phyloP scores from a whole-genome alignment of 371 early-diverging fungal genomes.

The Zychaea mexicana region DNA sequence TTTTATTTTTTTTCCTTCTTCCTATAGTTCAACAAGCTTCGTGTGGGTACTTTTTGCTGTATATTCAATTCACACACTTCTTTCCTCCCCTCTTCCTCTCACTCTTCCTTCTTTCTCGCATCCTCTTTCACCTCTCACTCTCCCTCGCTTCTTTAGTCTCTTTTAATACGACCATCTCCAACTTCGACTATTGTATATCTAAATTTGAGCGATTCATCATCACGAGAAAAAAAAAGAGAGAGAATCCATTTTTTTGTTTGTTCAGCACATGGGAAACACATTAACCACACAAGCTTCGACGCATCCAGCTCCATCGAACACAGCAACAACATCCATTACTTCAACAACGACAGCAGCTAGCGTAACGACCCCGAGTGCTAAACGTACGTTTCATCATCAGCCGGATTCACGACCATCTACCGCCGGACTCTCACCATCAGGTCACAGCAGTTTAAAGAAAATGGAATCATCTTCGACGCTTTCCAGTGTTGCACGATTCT shows the following conservation, averaged over 20 bases:
- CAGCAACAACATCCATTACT: no score
- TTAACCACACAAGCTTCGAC: slow-evolving; percentile 12
- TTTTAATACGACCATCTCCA: not conserved
- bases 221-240: not conserved
- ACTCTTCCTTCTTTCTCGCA: not conserved
- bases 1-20: not conserved
- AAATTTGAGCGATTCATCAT: not conserved
- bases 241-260: not conserved
- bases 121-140: not conserved
- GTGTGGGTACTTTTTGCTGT: no score
- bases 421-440: slow-evolving; percentile 24
- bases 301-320: slow-evolving; percentile 7
- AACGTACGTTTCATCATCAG: slow-evolving; percentile 13
- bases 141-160: not conserved
- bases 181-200: not conserved
- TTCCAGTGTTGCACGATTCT: slow-evolving; percentile 37
- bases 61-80: not conserved
- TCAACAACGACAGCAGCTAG: no score
- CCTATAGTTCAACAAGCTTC: not conserved
- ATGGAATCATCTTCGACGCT: slow-evolving; percentile 43
- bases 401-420: slow-evolving; percentile 38
- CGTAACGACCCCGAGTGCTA: not conserved
- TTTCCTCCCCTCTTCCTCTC: not conserved
- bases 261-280: slow-evolving; percentile 17
- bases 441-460: slow-evolving; percentile 14